These are phyloP conservation scores for Thuja plicata DNA, from an alignment of 83 land plant genomes.

Conservation along the genomic window DNA sequence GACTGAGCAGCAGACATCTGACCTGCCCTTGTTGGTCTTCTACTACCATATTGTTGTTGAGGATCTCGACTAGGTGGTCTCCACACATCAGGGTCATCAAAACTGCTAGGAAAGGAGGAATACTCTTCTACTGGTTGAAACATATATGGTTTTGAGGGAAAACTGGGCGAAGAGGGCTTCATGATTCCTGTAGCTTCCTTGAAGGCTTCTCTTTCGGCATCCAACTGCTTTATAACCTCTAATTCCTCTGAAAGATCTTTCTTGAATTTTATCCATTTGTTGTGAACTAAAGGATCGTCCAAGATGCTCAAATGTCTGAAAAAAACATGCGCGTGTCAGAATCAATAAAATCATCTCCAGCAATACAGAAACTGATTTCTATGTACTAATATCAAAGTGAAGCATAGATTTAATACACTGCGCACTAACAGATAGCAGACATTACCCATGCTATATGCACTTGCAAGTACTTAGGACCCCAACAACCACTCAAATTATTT, in stretches of 20 bases:
- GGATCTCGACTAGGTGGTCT: constrained; percentile 84
- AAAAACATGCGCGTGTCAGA: neutral
- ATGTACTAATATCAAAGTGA: neutral
- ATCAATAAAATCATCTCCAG: neutral
- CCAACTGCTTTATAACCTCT: constrained; percentile 86
- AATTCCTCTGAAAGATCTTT: constrained; percentile 85
- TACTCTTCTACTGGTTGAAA: constrained; percentile 89
- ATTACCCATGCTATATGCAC: neutral
- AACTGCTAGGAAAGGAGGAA: constrained; percentile 38
- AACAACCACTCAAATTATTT: neutral
- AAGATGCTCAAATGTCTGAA: constrained; percentile 80
- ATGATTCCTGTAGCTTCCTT: constrained; percentile 62
- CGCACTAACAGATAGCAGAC: neutral
- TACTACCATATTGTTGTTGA: constrained; percentile 51
- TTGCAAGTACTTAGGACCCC: neutral
- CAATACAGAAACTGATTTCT: neutral
- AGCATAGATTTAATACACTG: neutral
- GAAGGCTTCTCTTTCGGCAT: constrained; percentile 84
- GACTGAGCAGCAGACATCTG: constrained; percentile 60
- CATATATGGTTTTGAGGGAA: constrained; percentile 58
- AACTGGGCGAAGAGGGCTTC: constrained; percentile 73
- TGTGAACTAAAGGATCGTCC: constrained; percentile 76
- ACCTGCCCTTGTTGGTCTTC: constrained; percentile 82
- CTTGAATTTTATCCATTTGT: constrained; percentile 94
- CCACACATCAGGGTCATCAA: constrained; percentile 99